These are phyloP conservation scores for Fusarium torreyae DNA, from an alignment of 2,329 filamentous ascomycete species.

Conservation along the genomic window DNA sequence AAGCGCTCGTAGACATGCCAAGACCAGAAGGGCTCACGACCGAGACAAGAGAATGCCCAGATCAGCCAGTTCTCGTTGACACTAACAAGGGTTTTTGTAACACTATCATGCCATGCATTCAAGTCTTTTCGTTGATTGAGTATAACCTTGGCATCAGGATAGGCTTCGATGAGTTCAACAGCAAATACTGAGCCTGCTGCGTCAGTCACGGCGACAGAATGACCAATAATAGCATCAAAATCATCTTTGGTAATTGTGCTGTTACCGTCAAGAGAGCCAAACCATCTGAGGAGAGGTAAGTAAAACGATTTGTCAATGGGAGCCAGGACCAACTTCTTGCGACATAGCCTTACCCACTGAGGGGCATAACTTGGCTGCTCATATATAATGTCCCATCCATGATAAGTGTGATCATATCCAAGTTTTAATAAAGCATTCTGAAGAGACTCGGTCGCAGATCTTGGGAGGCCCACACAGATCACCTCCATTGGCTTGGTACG, in stretches of 20 bases:
- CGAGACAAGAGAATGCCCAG: slow-evolving; percentile 1
- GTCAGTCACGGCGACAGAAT: slow-evolving; percentile 33
- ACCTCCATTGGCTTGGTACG: slow-evolving; percentile 55
- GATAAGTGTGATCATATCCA: slow-evolving; percentile 53
- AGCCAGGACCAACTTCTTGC: slow-evolving; percentile 19
- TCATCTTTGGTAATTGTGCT: slow-evolving; percentile 20
- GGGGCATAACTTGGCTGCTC: slow-evolving; percentile 38
- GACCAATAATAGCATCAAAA: slow-evolving; percentile 31
- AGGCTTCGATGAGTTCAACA: slow-evolving; percentile 32
- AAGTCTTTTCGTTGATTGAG: slow-evolving; percentile 34
- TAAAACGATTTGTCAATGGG: too few relatives aligned
- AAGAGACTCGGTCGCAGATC: slow-evolving; percentile 55
- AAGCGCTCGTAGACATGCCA: slow-evolving; percentile 21
- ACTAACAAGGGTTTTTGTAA: slow-evolving; percentile 22
- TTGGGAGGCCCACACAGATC: slow-evolving; percentile 54
- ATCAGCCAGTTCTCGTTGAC: slow-evolving; percentile 16
- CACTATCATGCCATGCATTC: slow-evolving; percentile 36
- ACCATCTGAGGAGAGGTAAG: slow-evolving; percentile 20
- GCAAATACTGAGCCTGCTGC: slow-evolving; percentile 33
- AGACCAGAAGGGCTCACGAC: not conserved
- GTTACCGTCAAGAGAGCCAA: slow-evolving; percentile 23
- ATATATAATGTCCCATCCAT: slow-evolving; percentile 55
- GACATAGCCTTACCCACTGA: slow-evolving; percentile 25
- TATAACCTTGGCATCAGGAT: slow-evolving; percentile 37
- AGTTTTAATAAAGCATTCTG: slow-evolving; percentile 52